phyloP scores from a whole-genome alignment of 495 filamentous ascomycete species.

The Aspergillus avenaceus region DNA sequence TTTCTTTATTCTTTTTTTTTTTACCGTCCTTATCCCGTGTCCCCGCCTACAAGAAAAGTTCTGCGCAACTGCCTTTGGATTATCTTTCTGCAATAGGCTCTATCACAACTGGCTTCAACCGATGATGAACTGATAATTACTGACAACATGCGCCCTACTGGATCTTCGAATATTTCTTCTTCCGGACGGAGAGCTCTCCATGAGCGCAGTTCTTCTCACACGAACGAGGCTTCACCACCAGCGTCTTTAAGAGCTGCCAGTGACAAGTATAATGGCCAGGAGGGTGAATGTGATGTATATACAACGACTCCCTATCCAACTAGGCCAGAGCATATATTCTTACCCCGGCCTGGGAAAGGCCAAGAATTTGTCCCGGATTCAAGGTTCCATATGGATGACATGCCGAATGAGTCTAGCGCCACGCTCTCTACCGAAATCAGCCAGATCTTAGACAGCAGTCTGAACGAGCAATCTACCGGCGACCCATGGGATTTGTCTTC shows the following conservation, averaged over 20 bases:
- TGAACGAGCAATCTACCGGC: conserved; percentile 27
- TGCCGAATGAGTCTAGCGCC: conserved; percentile 14
- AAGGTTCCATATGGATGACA: conserved; percentile 24
- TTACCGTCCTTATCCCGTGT: conserved; percentile 3
- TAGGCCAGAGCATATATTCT: conserved; percentile 48
- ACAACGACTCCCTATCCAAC: conserved; percentile 47
- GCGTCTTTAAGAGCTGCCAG: conserved; percentile 33
- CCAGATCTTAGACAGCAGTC: conserved; percentile 24
- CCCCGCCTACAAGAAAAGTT: neutral
- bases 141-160: conserved; percentile 30
- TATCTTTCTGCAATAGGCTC: conserved; percentile 1
- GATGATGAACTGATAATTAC: conserved; percentile 32
- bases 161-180: conserved; percentile 22
- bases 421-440: conserved; percentile 27
- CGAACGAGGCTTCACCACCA: conserved; percentile 39
- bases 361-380: conserved; percentile 35
- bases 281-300: conserved; percentile 37
- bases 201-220: conserved; percentile 50
- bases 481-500: conserved; percentile 41
- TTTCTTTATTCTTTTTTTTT: conserved; percentile 10
- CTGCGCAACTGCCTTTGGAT: neutral
- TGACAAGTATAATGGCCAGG: conserved; percentile 29
- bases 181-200: conserved; percentile 44
- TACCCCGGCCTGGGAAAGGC: conserved; percentile 44
- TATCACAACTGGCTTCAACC: conserved; percentile 10